Conservation (phyloP, 495 filamentous ascomycete species). For the Tuber aestivum region DNA sequence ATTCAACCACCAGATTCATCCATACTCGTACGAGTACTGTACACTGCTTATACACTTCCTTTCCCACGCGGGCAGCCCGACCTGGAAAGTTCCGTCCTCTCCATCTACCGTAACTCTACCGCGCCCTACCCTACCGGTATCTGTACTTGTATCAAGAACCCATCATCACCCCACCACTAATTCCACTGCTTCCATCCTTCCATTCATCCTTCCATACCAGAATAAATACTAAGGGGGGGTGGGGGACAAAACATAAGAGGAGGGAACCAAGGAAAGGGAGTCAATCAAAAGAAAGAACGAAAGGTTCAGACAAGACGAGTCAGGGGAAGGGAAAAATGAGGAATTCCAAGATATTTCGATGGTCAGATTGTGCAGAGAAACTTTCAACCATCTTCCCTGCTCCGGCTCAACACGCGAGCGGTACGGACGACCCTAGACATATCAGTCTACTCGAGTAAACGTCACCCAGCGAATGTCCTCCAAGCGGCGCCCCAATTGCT, state of each 20-base stretch:
- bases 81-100: background rate
- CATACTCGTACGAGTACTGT: too few species aligned
- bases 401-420: background rate
- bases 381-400: slow-evolving; percentile 3
- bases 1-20: background rate
- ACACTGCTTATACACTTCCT: background rate
- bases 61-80: background rate
- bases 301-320: background rate
- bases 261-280: background rate
- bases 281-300: background rate
- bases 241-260: background rate
- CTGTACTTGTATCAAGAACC: background rate
- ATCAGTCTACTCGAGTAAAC: too few species aligned
- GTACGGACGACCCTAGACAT: background rate
- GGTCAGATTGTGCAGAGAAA: background rate
- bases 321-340: background rate
- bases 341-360: background rate
- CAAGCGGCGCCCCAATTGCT: background rate
- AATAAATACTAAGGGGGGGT: background rate
- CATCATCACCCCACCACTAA: background rate
- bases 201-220: background rate
- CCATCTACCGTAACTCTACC: background rate
- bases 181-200: background rate
- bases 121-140: background rate
- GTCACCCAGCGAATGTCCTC: background rate